Conservation (phyloP, 495 filamentous ascomycete species). For the Lentithecium fluviatile region DNA sequence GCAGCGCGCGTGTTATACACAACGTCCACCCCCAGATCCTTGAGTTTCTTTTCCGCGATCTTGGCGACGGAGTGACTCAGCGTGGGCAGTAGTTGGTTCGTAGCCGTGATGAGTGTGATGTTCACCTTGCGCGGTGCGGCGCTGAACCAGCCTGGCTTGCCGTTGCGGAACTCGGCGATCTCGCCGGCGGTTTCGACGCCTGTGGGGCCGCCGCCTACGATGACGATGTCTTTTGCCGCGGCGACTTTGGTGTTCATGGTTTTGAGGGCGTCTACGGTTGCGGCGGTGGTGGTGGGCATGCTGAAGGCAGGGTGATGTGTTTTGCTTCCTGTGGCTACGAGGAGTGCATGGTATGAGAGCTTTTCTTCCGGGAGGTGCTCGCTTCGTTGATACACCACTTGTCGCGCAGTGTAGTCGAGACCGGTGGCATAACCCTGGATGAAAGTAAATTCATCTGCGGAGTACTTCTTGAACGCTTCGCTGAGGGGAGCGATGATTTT, state of each 20-base stretch:
- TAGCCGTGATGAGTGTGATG: constrained; percentile 49
- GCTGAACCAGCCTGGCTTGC: constrained; percentile 33
- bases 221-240: constrained; percentile 56
- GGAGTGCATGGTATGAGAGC: constrained; percentile 24
- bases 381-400: constrained; percentile 23
- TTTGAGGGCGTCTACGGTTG: constrained; percentile 36
- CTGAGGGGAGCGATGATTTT: constrained; percentile 51
- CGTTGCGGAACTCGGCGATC: constrained; percentile 40
- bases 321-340: constrained; percentile 24
- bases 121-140: constrained; percentile 35
- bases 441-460: constrained; percentile 52
- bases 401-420: constrained; percentile 44
- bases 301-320: constrained; percentile 14
- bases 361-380: constrained; percentile 2
- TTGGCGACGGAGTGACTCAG: constrained; percentile 40
- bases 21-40: constrained; percentile 47
- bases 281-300: constrained; percentile 48
- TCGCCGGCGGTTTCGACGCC: constrained; percentile 60
- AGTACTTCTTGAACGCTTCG: constrained; percentile 53
- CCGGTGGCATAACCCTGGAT: constrained; percentile 52
- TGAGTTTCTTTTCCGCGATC: constrained; percentile 46
- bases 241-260: constrained; percentile 46
- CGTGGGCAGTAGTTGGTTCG: constrained; percentile 46
- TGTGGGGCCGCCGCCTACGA: constrained; percentile 62
- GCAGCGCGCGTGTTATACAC: constrained; percentile 43